Evolutionary conservation across 257 asterid genomes (phyloP), one percentile per base, ranked within the genome.

Genomic region (Nyctanthes arbortristis): DNA sequence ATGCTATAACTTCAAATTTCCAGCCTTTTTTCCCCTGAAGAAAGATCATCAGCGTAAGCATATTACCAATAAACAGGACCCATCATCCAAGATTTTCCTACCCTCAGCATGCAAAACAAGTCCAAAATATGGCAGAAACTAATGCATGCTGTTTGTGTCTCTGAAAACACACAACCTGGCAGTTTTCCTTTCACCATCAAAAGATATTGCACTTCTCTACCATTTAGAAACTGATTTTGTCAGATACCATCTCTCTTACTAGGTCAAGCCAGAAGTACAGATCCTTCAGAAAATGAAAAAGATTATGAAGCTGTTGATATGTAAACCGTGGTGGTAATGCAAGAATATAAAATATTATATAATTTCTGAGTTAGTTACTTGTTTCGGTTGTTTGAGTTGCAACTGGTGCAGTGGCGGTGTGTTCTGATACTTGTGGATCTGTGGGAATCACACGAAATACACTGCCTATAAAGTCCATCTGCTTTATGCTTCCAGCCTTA

Each of bases 391-490:
- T 73, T 64, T 29, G 74, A 73, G 67, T 69, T 27, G 90, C 79
- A 56, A 68, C 56, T 29, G 80, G 59, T 61, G 88, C 37, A 60
- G 79, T 71, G 37, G 65, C 54, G 62, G 78, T 73, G 40, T 77
- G 85, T 63, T 79, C 87, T 58, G 81, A 40, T 54, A 65, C 77
- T 25, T 52, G 80, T 18, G 91, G 96, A 70, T 94, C 78, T 61
- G 86, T 62, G 40, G 92, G 84, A 62, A 87, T 78, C 49, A 93
- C 93, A 72, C 95, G 99, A 67, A 84, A 89, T 18, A 84, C 76
- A 58, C 84, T 70, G 40, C 92, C 90, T 72, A 80, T 29, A 68
- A 55, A 66, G 40, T 86, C 94, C 76, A 70, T 73, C 73, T 84
- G 96, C 72, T 84, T 90, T 16, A 75, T 37, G 72, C 89, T 82